Conservation (phyloP, 2,329 filamentous ascomycete genomes). For the Arthrobotrys megalospora region DNA sequence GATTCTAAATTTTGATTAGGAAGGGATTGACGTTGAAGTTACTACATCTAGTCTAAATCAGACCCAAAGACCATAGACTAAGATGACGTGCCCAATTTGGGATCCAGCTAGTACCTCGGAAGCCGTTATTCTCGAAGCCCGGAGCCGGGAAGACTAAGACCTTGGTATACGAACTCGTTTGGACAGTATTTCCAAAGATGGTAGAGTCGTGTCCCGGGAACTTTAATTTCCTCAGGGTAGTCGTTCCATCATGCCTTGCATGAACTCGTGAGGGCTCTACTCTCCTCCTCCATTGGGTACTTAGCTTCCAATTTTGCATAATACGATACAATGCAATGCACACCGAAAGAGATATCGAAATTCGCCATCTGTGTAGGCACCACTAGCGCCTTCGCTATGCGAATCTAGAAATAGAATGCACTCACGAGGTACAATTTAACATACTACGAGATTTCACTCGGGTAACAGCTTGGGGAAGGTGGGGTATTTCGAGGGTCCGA, state of each 20-base stretch:
- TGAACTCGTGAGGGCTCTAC: background rate
- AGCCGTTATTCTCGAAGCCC: no score
- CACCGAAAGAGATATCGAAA: background rate
- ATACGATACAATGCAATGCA: background rate
- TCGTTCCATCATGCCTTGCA: slow-evolving; percentile 8
- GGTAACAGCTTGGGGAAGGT: background rate
- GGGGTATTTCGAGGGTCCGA: background rate
- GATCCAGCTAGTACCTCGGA: background rate
- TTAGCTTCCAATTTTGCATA: background rate
- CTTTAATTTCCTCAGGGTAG: slow-evolving; percentile 2
- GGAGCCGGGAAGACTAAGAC: background rate
- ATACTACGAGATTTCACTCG: background rate
- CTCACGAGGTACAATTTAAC: slow-evolving; percentile 8
- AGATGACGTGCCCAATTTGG: background rate
- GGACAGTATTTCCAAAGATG: background rate
- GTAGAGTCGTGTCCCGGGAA: background rate
- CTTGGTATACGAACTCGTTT: background rate
- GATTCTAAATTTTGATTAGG: no score
- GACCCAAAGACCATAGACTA: background rate
- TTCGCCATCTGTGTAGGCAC: background rate
- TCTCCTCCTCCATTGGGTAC: slow-evolving; percentile 5
- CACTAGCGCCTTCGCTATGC: background rate
- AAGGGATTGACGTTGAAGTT: no score
- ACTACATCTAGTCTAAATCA: no score
- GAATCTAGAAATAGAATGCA: slow-evolving; percentile 1